Base-by-base conservation (phyloP, 371 early-diverging fungal species). In the Batkoa obscura region DNA sequence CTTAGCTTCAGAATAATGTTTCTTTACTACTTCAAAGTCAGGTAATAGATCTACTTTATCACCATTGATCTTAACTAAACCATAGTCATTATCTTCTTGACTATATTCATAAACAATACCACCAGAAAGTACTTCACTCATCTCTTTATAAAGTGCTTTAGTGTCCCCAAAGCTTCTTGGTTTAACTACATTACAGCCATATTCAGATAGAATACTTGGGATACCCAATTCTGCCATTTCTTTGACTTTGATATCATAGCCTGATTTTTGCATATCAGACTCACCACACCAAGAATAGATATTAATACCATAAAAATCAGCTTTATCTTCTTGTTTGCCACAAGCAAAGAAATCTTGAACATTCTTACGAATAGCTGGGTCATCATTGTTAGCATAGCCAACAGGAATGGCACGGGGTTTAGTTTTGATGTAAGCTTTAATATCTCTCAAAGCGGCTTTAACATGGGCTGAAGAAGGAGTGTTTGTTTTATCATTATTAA, bases 41-140 rank as follows among this genome's bases (percentile, higher is more conserved):
- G 2, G 3, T 13, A 53, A 39, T 17, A 4, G 9, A 13, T 9
- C 13, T 12, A 53, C 35, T 9, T 35, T 67, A 69, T 66, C 23
- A 64, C 70, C 52, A 66, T 70, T 53, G 65, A 67, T 2, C 62
- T 52, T 58, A 48, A 84, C 85, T 5, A 88, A 61, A 1, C 88
- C 86, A 63, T 86, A 88, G 55, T 76, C 62, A 65, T 86, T 88
- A 60, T 71, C 77, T 55, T 88, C 86, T 52, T 88, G 75, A 4
- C 77, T 71, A 76, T 79, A 88, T 62, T 85, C 86, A 61, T 86
- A 86, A 80, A 81, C 76, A 39, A 88, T 74, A 34, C 85, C 87
- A 15, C 87, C 86, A 0, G 84, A 84, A 70, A 80, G 80, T 0
- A 67, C 66, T 48, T 59, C 58, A 3, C 68, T 69, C 88, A 87